These are phyloP conservation scores for Aspergillus affinis DNA, from an alignment of 495 filamentous ascomycete genomes.

Conservation along the genomic window DNA sequence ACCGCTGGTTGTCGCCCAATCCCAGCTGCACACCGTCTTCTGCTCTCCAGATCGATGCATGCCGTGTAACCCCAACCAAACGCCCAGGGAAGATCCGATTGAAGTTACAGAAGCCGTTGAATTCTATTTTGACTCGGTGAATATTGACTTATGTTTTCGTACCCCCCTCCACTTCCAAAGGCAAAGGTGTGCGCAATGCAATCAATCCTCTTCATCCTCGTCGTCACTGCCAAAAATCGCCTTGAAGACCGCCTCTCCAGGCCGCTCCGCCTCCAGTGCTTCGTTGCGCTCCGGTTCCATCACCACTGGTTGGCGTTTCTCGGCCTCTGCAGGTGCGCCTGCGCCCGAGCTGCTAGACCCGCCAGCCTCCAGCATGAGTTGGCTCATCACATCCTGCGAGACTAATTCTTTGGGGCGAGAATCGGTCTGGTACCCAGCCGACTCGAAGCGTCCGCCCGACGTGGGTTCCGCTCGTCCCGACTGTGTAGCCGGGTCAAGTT, in stretches of 20 bases:
- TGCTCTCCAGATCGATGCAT: background rate
- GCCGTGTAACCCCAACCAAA: background rate
- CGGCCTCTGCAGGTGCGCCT: constrained; percentile 6
- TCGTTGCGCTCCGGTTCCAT: constrained; percentile 82
- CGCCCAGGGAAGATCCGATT: background rate
- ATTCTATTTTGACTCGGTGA: background rate
- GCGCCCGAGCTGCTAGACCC: background rate
- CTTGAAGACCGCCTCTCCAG: constrained; percentile 87
- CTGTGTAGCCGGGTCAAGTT: constrained; percentile 52
- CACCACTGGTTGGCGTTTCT: constrained; percentile 27
- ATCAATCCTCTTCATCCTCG: constrained; percentile 55
- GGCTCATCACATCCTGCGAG: constrained; percentile 42
- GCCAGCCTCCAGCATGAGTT: constrained; percentile 35
- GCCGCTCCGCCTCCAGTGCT: constrained; percentile 76
- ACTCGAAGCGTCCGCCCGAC: constrained; percentile 34
- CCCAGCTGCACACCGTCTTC: background rate
- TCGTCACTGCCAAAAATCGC: constrained; percentile 91
- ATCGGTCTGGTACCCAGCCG: constrained; percentile 36
- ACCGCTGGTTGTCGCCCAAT: background rate
- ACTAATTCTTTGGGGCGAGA: constrained; percentile 35
- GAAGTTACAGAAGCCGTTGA: background rate
- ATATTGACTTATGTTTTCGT: background rate
- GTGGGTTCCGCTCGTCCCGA: constrained; percentile 19
- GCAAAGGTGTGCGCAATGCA: background rate
- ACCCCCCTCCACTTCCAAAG: background rate